Conservation (phyloP, 176 grass and related monocot species). For the Typha latifolia region DNA sequence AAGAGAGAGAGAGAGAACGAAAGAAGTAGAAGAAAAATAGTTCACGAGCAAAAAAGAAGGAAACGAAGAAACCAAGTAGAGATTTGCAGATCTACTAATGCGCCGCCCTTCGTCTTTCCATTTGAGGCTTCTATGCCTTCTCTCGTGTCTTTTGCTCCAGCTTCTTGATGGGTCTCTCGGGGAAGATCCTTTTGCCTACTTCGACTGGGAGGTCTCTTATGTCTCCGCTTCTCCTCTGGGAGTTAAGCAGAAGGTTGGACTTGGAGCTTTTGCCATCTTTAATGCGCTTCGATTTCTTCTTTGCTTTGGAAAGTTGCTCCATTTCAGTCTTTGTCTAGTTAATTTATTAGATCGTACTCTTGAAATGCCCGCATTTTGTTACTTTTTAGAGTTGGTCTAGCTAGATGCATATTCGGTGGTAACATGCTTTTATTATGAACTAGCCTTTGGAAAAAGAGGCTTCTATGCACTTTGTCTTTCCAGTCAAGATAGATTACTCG, state of each 20-base stretch:
- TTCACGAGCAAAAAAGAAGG: too few relatives aligned
- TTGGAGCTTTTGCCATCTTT: constrained; percentile 8
- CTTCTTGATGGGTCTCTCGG: constrained; percentile 17
- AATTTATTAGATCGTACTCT: background rate
- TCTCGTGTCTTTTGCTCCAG: constrained; percentile 9
- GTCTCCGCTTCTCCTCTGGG: constrained; percentile 53
- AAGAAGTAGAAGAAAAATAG: too few relatives aligned
- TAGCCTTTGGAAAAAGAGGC: too few relatives aligned
- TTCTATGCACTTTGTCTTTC: too few relatives aligned
- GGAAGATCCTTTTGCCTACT: constrained; percentile 84
- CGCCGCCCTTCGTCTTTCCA: too few relatives aligned
- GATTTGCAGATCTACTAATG: too few relatives aligned
- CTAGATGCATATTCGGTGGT: too few relatives aligned
- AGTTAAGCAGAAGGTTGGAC: constrained; percentile 60
- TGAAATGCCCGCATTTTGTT: background rate
- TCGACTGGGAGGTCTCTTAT: constrained; percentile 84
- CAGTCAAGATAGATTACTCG: too few relatives aligned
- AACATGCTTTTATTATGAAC: too few relatives aligned
- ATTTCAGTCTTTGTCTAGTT: background rate
- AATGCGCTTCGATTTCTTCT: constrained; percentile 4
- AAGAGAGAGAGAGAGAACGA: too few relatives aligned
- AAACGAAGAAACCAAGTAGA: too few relatives aligned
- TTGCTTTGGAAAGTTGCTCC: background rate
- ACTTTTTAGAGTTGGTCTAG: too few relatives aligned
- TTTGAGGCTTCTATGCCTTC: constrained; percentile 4